Percentiles rank a stretch among this genome's conserved stretches.
Conservation (phyloP, 225 moss, liverwort and hornwort species). For the Polytrichum formosum region DNA sequence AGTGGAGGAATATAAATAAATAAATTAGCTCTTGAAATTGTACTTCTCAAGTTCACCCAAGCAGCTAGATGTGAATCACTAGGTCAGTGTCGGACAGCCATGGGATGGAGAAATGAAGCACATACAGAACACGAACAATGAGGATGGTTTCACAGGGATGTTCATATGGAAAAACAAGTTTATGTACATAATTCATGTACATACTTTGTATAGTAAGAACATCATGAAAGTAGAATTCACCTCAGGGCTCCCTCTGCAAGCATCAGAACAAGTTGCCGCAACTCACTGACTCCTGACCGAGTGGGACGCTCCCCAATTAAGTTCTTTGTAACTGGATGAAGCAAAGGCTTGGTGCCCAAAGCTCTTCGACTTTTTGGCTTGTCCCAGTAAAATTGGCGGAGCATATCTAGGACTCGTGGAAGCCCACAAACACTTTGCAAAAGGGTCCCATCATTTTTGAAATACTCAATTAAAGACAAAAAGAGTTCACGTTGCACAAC, state of each 20-base stretch:
- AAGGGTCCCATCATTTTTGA: slow-evolving; percentile 66
- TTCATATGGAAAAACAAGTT: too few relatives aligned
- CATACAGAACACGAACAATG: too few relatives aligned
- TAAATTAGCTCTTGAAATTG: too few relatives aligned
- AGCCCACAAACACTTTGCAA: slow-evolving; percentile 69
- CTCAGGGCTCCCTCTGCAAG: slow-evolving; percentile 65
- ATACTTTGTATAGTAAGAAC: too few relatives aligned
- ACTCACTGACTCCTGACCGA: slow-evolving; percentile 54
- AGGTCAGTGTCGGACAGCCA: too few relatives aligned
- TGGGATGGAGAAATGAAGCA: too few relatives aligned
- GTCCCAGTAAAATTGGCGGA: slow-evolving; percentile 79
- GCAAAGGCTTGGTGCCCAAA: slow-evolving; percentile 52
- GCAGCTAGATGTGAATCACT: too few relatives aligned
- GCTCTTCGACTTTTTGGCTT: slow-evolving; percentile 65
- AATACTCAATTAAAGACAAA: slow-evolving; percentile 59
- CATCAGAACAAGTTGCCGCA: slow-evolving; percentile 64
- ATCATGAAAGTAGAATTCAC: slow-evolving; percentile 17
- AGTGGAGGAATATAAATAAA: too few relatives aligned
- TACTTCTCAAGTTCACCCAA: too few relatives aligned
- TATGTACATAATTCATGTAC: too few relatives aligned
- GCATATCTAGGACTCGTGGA: slow-evolving; percentile 71
- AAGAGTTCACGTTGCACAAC: slow-evolving; percentile 68
- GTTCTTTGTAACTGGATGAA: slow-evolving; percentile 73
- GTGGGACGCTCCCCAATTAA: slow-evolving; percentile 64
- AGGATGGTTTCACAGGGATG: too few relatives aligned